phyloP scores from a whole-genome alignment of 2,329 filamentous ascomycete genomes.

The Alternaria viburni region DNA sequence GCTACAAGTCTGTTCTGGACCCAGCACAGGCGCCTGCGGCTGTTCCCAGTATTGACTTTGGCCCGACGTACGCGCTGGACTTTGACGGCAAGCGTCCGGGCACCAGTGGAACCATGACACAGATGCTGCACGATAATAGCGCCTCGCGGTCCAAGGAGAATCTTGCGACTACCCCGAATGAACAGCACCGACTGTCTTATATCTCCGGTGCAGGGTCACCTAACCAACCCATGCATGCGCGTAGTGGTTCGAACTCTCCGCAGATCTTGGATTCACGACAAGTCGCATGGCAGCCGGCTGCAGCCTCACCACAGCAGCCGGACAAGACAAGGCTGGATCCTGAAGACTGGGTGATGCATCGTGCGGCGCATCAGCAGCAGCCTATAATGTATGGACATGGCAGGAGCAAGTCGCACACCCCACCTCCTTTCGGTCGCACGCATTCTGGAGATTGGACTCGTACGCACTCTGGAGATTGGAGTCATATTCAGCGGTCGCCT shows the following conservation, averaged over 20 bases:
- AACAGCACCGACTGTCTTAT: constrained; percentile 39
- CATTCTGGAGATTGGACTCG: constrained; percentile 56
- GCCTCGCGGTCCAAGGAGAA: constrained; percentile 44
- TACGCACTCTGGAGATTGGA: constrained; percentile 55
- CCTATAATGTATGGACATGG: constrained; percentile 59
- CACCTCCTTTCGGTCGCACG: constrained; percentile 52
- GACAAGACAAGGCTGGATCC: constrained; percentile 67
- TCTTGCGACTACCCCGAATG: constrained; percentile 33
- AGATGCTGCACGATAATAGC: constrained; percentile 37
- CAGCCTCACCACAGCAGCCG: constrained; percentile 56
- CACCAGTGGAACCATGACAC: constrained; percentile 61
- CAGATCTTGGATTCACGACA: constrained; percentile 65
- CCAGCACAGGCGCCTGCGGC: constrained; percentile 49
- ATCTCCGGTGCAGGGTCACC: constrained; percentile 43
- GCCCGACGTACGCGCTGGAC: constrained; percentile 76
- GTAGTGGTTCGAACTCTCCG: constrained; percentile 41
- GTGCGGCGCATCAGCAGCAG: constrained; percentile 62
- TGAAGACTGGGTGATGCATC: constrained; percentile 84
- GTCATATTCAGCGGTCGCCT: constrained; percentile 43
- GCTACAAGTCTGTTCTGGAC: constrained; percentile 47
- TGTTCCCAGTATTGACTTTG: constrained; percentile 83
- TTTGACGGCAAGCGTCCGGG: constrained; percentile 61
- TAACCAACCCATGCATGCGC: constrained; percentile 52
- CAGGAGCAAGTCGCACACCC: constrained; percentile 61
- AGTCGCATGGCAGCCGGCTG: constrained; percentile 80